Conservation (phyloP, 495 filamentous ascomycete species). For the Jackrogersella multiformis region DNA sequence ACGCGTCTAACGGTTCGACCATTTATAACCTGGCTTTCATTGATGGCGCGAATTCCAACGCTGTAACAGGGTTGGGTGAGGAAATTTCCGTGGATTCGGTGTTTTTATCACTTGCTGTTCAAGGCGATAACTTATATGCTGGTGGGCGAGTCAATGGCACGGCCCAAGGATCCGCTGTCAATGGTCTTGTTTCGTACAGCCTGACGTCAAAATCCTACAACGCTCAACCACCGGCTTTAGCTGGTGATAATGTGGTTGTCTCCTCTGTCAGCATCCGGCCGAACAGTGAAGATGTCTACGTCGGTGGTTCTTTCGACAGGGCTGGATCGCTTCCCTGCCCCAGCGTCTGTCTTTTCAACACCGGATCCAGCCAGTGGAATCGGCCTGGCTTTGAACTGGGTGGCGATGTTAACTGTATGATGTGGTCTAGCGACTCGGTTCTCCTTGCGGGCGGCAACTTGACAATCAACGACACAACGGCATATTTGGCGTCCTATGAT, state of each 20-base stretch:
- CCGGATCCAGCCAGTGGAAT: slow-evolving; percentile 74
- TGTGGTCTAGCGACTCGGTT: slow-evolving; percentile 74
- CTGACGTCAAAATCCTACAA: slow-evolving; percentile 68
- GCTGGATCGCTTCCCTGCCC: slow-evolving; percentile 87
- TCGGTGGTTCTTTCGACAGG: slow-evolving; percentile 81
- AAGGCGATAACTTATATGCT: slow-evolving; percentile 76
- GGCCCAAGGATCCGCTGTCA: slow-evolving; percentile 67
- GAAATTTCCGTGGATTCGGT: slow-evolving; percentile 75
- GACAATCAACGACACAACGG: slow-evolving; percentile 64
- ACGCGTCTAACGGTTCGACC: slow-evolving; percentile 70
- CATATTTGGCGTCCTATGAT: slow-evolving; percentile 80
- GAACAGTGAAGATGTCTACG: slow-evolving; percentile 76
- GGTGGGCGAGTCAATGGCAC: slow-evolving; percentile 81
- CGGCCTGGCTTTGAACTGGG: slow-evolving; percentile 72
- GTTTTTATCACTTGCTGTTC: slow-evolving; percentile 74
- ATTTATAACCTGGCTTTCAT: slow-evolving; percentile 84
- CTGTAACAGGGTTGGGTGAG: slow-evolving; percentile 74
- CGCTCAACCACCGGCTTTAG: slow-evolving; percentile 75
- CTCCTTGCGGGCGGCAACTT: slow-evolving; percentile 83
- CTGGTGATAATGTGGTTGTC: slow-evolving; percentile 73
- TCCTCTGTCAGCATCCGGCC: slow-evolving; percentile 76
- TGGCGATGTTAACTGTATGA: slow-evolving; percentile 74
- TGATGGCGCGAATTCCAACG: slow-evolving; percentile 62
- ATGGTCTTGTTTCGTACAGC: slow-evolving; percentile 83
- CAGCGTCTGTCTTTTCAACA: slow-evolving; percentile 80